Conservation (phyloP, 2,329 filamentous ascomycete genomes). For the Trichoderma afroharzianum region DNA sequence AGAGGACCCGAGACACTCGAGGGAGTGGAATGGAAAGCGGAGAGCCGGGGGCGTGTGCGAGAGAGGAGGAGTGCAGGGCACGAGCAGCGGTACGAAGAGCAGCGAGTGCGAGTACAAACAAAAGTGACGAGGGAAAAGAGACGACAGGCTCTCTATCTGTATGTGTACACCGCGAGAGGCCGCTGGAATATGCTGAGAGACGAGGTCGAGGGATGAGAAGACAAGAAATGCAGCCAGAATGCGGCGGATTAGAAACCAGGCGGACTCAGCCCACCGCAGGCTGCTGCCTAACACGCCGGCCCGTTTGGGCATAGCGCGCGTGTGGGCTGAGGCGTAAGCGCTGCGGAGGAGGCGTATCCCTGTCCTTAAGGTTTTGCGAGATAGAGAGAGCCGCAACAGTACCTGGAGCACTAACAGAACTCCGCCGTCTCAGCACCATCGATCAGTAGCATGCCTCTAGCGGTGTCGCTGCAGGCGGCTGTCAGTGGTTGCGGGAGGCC, state of each 20-base stretch:
- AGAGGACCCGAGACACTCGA: slow-evolving; percentile 1
- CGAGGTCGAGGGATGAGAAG: background rate
- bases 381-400: slow-evolving; percentile 3
- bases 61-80: background rate
- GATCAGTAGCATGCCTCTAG: background rate
- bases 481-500: background rate
- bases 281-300: slow-evolving; percentile 23
- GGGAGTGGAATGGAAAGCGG: slow-evolving; percentile 10
- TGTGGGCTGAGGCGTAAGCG: slow-evolving; percentile 19
- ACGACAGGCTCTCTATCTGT: background rate
- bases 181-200: background rate
- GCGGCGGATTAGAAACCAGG: slow-evolving; percentile 20
- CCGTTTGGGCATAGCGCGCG: slow-evolving; percentile 19
- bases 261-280: slow-evolving; percentile 22
- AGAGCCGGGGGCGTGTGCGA: slow-evolving; percentile 3
- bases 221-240: slow-evolving; percentile 15
- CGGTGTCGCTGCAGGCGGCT: background rate
- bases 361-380: slow-evolving; percentile 5
- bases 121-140: background rate
- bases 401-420: slow-evolving; percentile 15
- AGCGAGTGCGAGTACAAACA: background rate
- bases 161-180: background rate
- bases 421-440: background rate
- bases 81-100: background rate
- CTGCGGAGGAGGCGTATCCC: slow-evolving; percentile 19